phyloP scores from a whole-genome alignment of 148 eudicot genomes.

The Polygonum maritimum region DNA sequence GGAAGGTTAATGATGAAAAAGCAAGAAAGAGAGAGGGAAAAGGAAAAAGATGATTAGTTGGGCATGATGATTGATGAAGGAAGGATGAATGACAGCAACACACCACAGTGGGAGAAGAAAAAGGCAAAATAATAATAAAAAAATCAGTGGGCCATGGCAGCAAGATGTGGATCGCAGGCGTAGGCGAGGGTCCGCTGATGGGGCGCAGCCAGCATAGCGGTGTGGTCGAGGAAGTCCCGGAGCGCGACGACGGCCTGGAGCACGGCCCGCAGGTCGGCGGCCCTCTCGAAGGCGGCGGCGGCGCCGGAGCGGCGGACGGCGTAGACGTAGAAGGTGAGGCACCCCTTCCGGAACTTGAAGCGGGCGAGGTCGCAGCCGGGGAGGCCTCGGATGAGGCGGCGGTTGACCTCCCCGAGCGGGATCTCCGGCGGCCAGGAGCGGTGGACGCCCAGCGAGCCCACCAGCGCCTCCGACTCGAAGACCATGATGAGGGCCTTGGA shows the following conservation, averaged over 20 bases:
- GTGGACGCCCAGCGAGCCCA: constrained; percentile 19
- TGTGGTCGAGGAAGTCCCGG: constrained; percentile 86
- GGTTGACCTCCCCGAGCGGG: constrained; percentile 76
- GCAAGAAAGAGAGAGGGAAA: neutral
- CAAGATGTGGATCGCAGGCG: neutral
- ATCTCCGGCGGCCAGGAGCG: constrained; percentile 65
- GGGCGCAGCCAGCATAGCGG: constrained; percentile 93
- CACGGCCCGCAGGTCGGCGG: constrained; percentile 53
- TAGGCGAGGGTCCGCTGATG: constrained; percentile 50
- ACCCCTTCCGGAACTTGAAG: constrained; percentile 88
- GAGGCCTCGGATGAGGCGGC: constrained; percentile 46
- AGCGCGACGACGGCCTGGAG: constrained; percentile 56
- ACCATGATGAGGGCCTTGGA: constrained; percentile 75
- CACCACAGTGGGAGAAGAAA: neutral
- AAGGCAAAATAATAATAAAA: neutral
- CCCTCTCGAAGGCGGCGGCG: constrained; percentile 37
- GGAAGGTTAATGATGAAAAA: neutral
- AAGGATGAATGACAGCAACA: neutral
- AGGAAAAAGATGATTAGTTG: neutral
- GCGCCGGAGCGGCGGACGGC: constrained; percentile 35
- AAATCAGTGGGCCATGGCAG: constrained; percentile 11
- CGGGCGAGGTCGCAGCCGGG: constrained; percentile 68
- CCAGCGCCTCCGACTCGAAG: constrained; percentile 41
- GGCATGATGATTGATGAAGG: neutral
- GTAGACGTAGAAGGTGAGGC: constrained; percentile 77